These are phyloP conservation scores for Aspergillus sclerotioniger DNA, from an alignment of 495 filamentous ascomycete species.

Conservation along the genomic window DNA sequence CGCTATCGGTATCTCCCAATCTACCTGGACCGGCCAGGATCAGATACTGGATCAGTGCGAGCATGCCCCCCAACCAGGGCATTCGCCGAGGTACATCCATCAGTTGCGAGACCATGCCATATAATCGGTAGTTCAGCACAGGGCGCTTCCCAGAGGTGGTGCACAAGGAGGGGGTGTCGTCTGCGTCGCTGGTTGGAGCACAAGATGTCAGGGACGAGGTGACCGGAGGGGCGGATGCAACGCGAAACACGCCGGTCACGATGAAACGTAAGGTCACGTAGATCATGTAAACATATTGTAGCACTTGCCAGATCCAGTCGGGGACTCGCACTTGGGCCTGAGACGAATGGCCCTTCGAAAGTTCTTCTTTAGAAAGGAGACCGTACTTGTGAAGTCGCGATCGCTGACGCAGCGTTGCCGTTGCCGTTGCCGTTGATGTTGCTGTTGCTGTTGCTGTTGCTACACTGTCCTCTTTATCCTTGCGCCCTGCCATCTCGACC, in stretches of 20 bases:
- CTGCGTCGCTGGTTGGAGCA: constrained; percentile 19
- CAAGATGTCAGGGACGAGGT: constrained; percentile 26
- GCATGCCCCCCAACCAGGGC: constrained; percentile 76
- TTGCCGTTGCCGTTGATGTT: constrained; percentile 20
- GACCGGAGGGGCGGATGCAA: constrained; percentile 34
- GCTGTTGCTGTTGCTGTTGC: constrained; percentile 22
- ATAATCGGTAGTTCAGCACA: constrained; percentile 70
- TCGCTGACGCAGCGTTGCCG: constrained; percentile 17
- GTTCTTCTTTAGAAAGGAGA: constrained; percentile 38
- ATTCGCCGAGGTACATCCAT: constrained; percentile 71
- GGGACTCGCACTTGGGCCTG: constrained; percentile 32
- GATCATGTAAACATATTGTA: constrained; percentile 67
- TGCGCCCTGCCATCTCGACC: constrained; percentile 38
- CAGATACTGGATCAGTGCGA: constrained; percentile 71
- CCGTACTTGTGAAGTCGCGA: constrained; percentile 49
- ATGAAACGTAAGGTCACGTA: constrained; percentile 64
- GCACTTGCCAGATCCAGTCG: constrained; percentile 61
- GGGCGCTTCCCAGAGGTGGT: constrained; percentile 56
- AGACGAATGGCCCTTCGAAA: constrained; percentile 15
- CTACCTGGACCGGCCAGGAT: constrained; percentile 68
- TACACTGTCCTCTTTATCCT: constrained; percentile 20
- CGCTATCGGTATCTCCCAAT: constrained; percentile 70
- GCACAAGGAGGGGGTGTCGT: constrained; percentile 47
- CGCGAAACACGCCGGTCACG: constrained; percentile 48
- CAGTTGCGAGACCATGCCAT: constrained; percentile 65